These are phyloP conservation scores for Aspergillus leporis DNA, from an alignment of 495 filamentous ascomycete genomes.

Conservation along the genomic window DNA sequence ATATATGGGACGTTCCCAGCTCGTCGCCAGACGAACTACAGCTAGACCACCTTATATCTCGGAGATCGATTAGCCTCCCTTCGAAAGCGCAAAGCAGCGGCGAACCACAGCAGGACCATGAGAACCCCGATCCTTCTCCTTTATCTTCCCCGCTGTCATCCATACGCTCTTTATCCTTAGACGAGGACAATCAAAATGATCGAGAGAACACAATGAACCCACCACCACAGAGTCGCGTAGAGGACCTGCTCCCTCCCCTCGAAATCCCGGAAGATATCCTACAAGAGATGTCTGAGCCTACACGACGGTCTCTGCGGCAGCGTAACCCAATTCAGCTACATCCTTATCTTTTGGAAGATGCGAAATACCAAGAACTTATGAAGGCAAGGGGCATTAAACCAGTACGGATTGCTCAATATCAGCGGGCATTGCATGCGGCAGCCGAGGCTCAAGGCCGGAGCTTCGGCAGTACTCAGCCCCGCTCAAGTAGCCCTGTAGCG, in stretches of 20 bases:
- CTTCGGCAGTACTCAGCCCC: slow-evolving; percentile 24
- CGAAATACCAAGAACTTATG: slow-evolving; percentile 61
- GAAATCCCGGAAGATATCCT: slow-evolving; percentile 36
- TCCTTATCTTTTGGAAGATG: slow-evolving; percentile 68
- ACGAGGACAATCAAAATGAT: slow-evolving; percentile 10
- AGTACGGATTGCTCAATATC: slow-evolving; percentile 47
- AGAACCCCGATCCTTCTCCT: slow-evolving; percentile 35
- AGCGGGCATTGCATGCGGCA: slow-evolving; percentile 21
- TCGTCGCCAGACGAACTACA: slow-evolving; percentile 41
- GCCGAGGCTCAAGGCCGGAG: slow-evolving; percentile 55
- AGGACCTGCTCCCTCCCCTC: slow-evolving; percentile 24
- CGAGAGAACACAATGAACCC: neutral
- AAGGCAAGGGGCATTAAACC: slow-evolving; percentile 64
- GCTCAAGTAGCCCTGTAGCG: slow-evolving; percentile 37
- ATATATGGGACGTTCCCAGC: slow-evolving; percentile 25
- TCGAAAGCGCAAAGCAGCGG: slow-evolving; percentile 3
- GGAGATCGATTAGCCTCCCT: slow-evolving; percentile 11
- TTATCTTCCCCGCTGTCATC: slow-evolving; percentile 46
- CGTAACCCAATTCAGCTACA: slow-evolving; percentile 76
- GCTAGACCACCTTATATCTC: slow-evolving; percentile 19
- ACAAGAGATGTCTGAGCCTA: slow-evolving; percentile 32
- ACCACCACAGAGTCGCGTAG: slow-evolving; percentile 13
- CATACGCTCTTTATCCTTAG: slow-evolving; percentile 16
- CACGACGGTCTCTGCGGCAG: slow-evolving; percentile 55
- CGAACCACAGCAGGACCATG: slow-evolving; percentile 3